These are phyloP conservation scores for Pichia sp. DNA, from an alignment of 1,139 yeast species.

Conservation along the genomic window DNA sequence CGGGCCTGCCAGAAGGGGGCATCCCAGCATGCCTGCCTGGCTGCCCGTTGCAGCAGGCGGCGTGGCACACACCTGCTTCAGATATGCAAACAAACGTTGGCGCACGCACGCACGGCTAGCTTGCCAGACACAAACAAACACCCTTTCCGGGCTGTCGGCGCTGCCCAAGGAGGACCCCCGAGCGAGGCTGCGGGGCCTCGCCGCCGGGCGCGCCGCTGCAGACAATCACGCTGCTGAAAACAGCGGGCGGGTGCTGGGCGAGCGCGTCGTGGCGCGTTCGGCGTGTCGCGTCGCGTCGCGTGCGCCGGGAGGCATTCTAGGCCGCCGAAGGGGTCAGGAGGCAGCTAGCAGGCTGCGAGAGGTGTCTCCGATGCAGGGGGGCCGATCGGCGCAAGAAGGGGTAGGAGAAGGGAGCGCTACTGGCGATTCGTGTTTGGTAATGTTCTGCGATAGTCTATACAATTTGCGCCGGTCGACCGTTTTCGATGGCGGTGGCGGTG, in stretches of 20 bases:
- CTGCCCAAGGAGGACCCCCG: background rate
- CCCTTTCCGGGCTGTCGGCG: background rate
- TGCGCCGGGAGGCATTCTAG: background rate
- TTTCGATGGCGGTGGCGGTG: too few relatives aligned
- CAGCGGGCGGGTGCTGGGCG: too few relatives aligned
- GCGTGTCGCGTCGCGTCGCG: background rate
- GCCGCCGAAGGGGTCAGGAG: background rate
- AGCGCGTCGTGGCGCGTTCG: background rate
- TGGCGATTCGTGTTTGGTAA: too few relatives aligned
- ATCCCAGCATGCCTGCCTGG: background rate
- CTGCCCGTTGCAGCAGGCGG: background rate
- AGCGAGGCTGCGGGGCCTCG: too few relatives aligned
- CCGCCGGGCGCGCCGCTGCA: too few relatives aligned
- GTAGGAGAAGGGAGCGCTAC: too few relatives aligned
- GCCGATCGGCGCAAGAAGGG: too few relatives aligned
- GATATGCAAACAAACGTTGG: background rate
- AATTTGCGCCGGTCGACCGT: background rate
- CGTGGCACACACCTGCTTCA: background rate
- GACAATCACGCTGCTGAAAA: too few relatives aligned
- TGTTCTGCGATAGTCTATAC: too few relatives aligned
- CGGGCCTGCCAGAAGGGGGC: background rate
- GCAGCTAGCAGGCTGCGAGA: background rate
- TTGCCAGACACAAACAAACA: background rate
- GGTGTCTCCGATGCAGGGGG: too few relatives aligned
- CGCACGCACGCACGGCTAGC: too few relatives aligned